Evolutionary conservation across 352 stramenopile species (phyloP), one percentile per base, ranked within the genome.

Genomic region (Elongisporangium undulatum): DNA sequence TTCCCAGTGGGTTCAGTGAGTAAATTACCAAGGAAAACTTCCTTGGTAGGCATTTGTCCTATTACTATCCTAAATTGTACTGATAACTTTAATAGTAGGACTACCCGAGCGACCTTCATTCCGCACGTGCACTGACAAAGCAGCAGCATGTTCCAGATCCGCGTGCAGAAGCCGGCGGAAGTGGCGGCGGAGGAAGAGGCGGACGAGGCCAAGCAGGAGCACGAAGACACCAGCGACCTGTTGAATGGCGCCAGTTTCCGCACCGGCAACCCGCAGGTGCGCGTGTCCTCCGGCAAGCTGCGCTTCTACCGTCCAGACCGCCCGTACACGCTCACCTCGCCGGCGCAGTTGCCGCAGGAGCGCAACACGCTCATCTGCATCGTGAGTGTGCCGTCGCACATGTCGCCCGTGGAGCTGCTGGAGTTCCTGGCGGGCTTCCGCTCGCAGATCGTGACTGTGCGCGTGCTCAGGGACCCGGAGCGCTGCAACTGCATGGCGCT

Each of bases 401-500:
- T 95, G 82, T 86, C 85, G 19, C 83, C 85, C 0, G 77, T 95
- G 9, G 87, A 94, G 63, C 74, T 95, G 61, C 74, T 95, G 21
- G 85, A 94, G 59, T 94, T 95, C 54, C 72, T 91, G 55, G 72
- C 82, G 19, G 72, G 79, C 49, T 94, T 91, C 65, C 80, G 82
- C 51, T 59, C 74, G 21, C 75, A 92, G 55, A 91, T 94, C 22
- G 69, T 77, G 51, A 74, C 91, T 13, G 79, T 95, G 54, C 87
- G 83, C 51, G 84, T 94, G 51, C 68, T 95, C 34, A 90, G 89
- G 55, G 87, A 95, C 59, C 75, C 85, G 2, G 80, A 92, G 51
- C 77, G 84, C 51, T 82, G 68, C 69, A 94, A 94, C 56, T 94
- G 87, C 63, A 93, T 95, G 85, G 78, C 85, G 49, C 75, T 94